Base-by-base conservation (phyloP, 1,284 basidiomycete genomes). In the Phaffia rhodozyma region DNA sequence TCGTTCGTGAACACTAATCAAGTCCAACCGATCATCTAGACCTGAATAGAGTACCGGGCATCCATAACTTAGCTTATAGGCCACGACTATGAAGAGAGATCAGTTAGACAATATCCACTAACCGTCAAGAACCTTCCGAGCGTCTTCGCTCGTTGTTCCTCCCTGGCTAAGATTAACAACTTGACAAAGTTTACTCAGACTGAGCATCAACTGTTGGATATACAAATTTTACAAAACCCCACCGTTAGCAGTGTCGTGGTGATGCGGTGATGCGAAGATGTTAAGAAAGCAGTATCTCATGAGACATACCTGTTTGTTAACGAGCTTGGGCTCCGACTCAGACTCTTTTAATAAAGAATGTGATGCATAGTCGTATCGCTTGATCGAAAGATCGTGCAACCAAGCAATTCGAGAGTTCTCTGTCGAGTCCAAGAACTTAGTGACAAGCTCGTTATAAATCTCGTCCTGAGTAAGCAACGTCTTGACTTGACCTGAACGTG, bases 181-280 rank as follows among this genome's bases (percentile, higher is more conserved):
- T 65, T 89, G 84, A 0, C 87, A 80, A 6, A 98, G 81, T 76
- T 97, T 97, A 53, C 87, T 87, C 34, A 98, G 83, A 71, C 91
- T 93, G 62, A 94, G 81, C 80, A 92, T 86, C 58, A 94, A 79
- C 89, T 96, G 71, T 38, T 32, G 7, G 21, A 47, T 9, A 55
- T 32, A 48, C 60, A 70, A n/a, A 13, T 53, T 16, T 13, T 1
- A 49, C 55, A 60, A 49, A 5, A 11, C 25, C 13, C 6, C 43
- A 54, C 11, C 16, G 7, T 20, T 21, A 13, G 23, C 51, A 7
- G 18, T n/a, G n/a, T n/a, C n/a, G n/a, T n/a, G 58, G n/a, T 5
- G 27, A 23, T 60, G 27, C 29, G 27, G 49, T 50, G 43, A 30
- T 5, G n/a, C 9, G 18, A 53, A 21, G 21, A 32, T 25, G 54